These are phyloP conservation scores for Quercus rubra DNA, from an alignment of 306 rosid species.

Conservation along the genomic window DNA sequence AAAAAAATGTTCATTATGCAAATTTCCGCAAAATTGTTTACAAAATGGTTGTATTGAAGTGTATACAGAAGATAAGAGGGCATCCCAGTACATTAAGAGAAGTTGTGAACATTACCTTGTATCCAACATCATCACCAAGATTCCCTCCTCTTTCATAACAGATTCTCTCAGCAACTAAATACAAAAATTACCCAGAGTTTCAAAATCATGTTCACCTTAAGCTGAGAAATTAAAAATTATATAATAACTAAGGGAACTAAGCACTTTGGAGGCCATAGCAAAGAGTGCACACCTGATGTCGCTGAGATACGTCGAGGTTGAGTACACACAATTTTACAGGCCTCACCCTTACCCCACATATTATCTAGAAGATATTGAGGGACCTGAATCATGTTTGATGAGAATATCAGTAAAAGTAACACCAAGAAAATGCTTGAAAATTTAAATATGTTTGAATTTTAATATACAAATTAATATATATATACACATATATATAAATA, in stretches of 20 bases:
- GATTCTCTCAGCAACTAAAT: slow-evolving; percentile 87
- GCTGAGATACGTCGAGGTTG: slow-evolving; percentile 99
- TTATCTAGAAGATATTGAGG: slow-evolving; percentile 90
- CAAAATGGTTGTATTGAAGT: not conserved
- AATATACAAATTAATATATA: slow-evolving; percentile 7
- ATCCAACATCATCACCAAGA: slow-evolving; percentile 78
- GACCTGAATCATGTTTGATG: slow-evolving; percentile 55
- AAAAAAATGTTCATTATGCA: not conserved
- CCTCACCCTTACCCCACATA: slow-evolving; percentile 80
- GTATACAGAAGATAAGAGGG: not conserved
- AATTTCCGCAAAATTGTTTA: not conserved
- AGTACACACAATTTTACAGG: slow-evolving; percentile 83
- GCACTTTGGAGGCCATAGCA: slow-evolving; percentile 2
- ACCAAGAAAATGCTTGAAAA: not conserved
- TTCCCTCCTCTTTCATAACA: slow-evolving; percentile 77
- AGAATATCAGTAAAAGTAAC: slow-evolving; percentile 5
- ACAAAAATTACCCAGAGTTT: slow-evolving; percentile 10
- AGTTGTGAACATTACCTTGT: slow-evolving; percentile 64
- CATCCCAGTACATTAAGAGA: slow-evolving; percentile 8
- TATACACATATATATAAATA: not conserved
- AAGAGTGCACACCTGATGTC: slow-evolving; percentile 60
- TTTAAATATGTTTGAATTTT: not conserved
- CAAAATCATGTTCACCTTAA: slow-evolving; percentile 6
- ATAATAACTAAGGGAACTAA: not conserved
- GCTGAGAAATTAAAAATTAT: slow-evolving; percentile 1